phyloP scores from a whole-genome alignment of 106 monocot genomes.

The Gastrodia elata region DNA sequence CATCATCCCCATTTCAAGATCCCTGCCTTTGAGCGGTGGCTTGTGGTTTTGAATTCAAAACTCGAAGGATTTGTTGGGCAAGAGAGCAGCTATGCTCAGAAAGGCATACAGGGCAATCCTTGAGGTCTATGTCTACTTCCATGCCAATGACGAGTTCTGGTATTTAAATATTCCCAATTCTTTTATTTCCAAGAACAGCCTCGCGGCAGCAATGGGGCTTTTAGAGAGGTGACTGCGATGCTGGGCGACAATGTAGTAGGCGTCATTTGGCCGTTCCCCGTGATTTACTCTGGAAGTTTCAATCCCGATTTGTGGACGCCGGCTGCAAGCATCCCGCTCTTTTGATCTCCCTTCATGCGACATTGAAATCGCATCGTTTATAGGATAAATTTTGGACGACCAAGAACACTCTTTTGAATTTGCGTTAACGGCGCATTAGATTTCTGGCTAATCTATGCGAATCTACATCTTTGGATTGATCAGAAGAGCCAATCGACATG shows the following conservation, averaged over 20 bases:
- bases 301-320: slow-evolving; percentile 93
- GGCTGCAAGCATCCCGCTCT: slow-evolving; percentile 76
- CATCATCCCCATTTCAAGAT: slow-evolving; percentile 69
- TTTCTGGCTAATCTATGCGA: slow-evolving; percentile 78
- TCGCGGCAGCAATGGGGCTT: slow-evolving; percentile 57
- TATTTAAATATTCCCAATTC: slow-evolving; percentile 66
- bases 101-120: slow-evolving; percentile 77
- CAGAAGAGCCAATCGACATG: slow-evolving; percentile 22
- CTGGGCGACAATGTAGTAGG: slow-evolving; percentile 61
- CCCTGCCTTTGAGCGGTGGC: slow-evolving; percentile 52
- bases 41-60: slow-evolving; percentile 67
- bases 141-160: slow-evolving; percentile 86
- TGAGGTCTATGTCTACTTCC: slow-evolving; percentile 76
- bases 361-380: slow-evolving; percentile 76
- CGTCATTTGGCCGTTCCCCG: slow-evolving; percentile 86
- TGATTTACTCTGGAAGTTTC: slow-evolving; percentile 80
- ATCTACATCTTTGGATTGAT: slow-evolving; percentile 94
- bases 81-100: slow-evolving; percentile 35
- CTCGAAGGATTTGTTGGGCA: slow-evolving; percentile 35
- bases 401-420: slow-evolving; percentile 69
- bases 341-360: slow-evolving; percentile 81
- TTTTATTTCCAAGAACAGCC: slow-evolving; percentile 50
- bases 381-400: slow-evolving; percentile 73
- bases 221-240: slow-evolving; percentile 56
- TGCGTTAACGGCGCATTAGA: slow-evolving; percentile 50